Evolutionary conservation across 2,329 filamentous ascomycete genomes (phyloP).

Genomic region (Fonsecaea pugnacius): DNA sequence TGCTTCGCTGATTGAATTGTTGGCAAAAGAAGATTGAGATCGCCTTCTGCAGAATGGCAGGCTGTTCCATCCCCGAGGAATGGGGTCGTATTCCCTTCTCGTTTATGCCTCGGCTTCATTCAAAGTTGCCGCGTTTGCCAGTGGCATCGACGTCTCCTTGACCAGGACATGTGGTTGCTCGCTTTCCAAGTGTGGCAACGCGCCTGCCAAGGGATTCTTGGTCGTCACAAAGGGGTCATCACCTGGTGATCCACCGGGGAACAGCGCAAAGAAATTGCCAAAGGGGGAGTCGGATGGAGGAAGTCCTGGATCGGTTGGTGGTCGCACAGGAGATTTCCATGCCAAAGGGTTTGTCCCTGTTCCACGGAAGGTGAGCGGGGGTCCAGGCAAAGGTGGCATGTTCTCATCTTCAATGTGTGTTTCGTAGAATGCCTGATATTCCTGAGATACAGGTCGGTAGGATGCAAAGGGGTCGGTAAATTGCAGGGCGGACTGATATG

Average conservation of each 20-base stretch:
- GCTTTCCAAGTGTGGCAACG: constrained; percentile 29
- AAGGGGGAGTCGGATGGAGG: constrained; percentile 28
- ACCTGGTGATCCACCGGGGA: constrained; percentile 15
- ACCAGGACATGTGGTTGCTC: constrained; percentile 4
- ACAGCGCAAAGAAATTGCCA: constrained; percentile 28
- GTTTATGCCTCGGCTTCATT: constrained; percentile 6
- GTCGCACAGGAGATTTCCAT: constrained; percentile 29
- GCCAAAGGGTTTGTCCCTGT: constrained; percentile 26
- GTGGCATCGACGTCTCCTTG: constrained; percentile 7
- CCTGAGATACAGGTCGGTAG: constrained; percentile 24
- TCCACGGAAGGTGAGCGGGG: constrained; percentile 9
- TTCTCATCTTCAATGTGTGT: constrained; percentile 31
- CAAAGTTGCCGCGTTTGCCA: constrained; percentile 1
- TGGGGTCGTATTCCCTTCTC: neutral
- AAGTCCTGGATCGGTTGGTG: constrained; percentile 5
- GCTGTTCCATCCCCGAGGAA: neutral
- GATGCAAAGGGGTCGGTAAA: constrained; percentile 23
- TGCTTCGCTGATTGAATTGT: constrained; percentile 17
- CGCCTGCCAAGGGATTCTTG: constrained; percentile 32
- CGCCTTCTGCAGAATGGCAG: constrained; percentile 3
- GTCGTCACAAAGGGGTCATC: constrained; percentile 33
- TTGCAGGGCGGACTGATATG: constrained; percentile 30
- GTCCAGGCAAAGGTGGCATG: constrained; percentile 12
- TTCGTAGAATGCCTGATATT: constrained; percentile 25
- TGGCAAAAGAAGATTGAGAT: constrained; percentile 12